These are phyloP conservation scores for Cubamyces sp. DNA, from an alignment of 768 basidiomycete genomes.

Conservation along the genomic window DNA sequence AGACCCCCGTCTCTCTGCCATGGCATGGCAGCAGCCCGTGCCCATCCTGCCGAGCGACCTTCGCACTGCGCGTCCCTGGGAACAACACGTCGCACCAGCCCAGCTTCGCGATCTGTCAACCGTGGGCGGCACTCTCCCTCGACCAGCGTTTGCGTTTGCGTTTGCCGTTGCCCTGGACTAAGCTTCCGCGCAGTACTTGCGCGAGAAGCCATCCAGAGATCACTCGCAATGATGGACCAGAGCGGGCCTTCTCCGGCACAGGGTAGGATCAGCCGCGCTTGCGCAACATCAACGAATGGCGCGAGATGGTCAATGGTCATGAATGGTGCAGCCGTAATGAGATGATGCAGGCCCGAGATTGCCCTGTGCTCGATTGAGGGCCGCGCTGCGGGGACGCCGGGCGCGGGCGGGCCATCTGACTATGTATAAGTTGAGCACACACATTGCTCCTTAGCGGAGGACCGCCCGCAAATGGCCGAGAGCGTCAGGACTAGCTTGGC, in stretches of 20 bases:
- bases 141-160: slow-evolving; percentile 7
- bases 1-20: neutral
- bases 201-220: neutral
- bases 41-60: neutral
- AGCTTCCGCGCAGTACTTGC: neutral
- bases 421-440: neutral
- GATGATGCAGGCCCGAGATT: slow-evolving; percentile 15
- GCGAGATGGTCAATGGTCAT: slow-evolving; percentile 6
- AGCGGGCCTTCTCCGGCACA: slow-evolving; percentile 12
- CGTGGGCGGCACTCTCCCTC: neutral
- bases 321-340: slow-evolving; percentile 22
- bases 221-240: slow-evolving; percentile 4
- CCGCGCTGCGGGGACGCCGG: slow-evolving; percentile 16
- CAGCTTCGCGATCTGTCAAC: slow-evolving; percentile 24
- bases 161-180: neutral
- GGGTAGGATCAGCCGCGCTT: slow-evolving; percentile 18
- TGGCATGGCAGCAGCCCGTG: too few relatives aligned
- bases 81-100: slow-evolving; percentile 14
- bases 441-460: too few relatives aligned
- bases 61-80: slow-evolving; percentile 6
- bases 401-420: slow-evolving; percentile 5
- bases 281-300: slow-evolving; percentile 17
- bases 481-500: neutral
- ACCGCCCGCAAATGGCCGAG: slow-evolving; percentile 8
- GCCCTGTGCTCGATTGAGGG: slow-evolving; percentile 1